Base-by-base conservation (phyloP, 2,329 filamentous ascomycete species). In the Aureobasidium sp. region DNA sequence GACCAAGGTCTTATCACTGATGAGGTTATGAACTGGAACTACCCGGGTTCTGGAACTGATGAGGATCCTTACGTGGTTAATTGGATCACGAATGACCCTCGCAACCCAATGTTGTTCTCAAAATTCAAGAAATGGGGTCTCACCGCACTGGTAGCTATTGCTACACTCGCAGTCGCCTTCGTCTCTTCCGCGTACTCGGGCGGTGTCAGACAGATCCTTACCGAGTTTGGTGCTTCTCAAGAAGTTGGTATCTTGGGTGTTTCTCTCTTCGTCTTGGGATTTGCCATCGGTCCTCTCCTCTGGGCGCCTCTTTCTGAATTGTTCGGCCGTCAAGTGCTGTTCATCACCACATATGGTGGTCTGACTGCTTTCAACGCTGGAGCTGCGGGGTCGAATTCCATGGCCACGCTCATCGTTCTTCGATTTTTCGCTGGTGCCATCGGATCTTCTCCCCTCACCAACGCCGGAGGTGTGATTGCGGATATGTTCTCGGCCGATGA, bases 101-200 rank as follows among this genome's bases (percentile, higher is more conserved):
- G 84, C 66, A 88, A 91, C 71, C 86, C 88, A 0, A 82, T 87
- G 79, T 76, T 77, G 53, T 88, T 85, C 67, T 74, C 80, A 11
- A 63, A 69, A 1, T 61, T 69, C 31, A 82, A 81, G 73, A 90
- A 90, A 75, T 91, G 88, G 87, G 70, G 72, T 34, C 83, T 87
- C 65, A 87, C 86, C 1, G 69, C 82, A 58, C 71, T 87, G 44
- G 83, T 87, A 62, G 86, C 87, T 14, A 68, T 87, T 31, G 84
- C 87, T 15, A 88, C 87, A 1, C 79, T 91, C 47, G 86, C 76
- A 31, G 86, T 90, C 34, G 79, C 88, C 2, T 87, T 91, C 67
- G 83, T 84, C 60, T 88, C 86, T 20, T 87, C 85, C 1, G 87
- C 87, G 36, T 89, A 84, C 71, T 83, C 82, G 4, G 84, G 84